Evolutionary conservation across 345 rosid genomes (phyloP).

Genomic region (Bruguiera parviflora): DNA sequence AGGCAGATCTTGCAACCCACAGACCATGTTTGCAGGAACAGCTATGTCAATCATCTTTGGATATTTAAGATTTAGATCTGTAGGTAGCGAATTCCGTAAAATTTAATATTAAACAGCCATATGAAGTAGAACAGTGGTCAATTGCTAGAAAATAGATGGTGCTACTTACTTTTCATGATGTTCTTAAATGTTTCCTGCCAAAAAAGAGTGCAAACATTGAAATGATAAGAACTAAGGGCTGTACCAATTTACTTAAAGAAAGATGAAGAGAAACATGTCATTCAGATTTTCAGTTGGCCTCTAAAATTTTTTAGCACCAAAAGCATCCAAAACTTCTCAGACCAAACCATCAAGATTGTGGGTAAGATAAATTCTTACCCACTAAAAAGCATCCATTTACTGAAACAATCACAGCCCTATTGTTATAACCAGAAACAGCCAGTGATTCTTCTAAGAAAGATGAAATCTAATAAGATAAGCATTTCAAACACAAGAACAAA

Average conservation of each 20-base stretch:
- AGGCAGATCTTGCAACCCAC: conserved; percentile 73
- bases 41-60: conserved; percentile 91
- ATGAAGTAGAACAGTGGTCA: not conserved
- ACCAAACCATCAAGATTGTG: too few relatives aligned
- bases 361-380: too few relatives aligned
- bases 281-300: too few relatives aligned
- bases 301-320: too few relatives aligned
- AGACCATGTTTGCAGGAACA: conserved; percentile 79
- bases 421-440: too few relatives aligned
- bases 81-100: not conserved
- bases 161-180: conserved; percentile 78
- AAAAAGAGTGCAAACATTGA: not conserved
- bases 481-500: not conserved
- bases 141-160: not conserved
- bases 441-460: too few relatives aligned
- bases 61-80: conserved; percentile 78
- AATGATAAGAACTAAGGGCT: not conserved
- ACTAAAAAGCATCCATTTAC: too few relatives aligned
- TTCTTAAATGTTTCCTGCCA: conserved; percentile 72
- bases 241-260: not conserved
- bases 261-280: too few relatives aligned
- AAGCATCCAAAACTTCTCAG: too few relatives aligned
- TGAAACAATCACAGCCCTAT: too few relatives aligned
- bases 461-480: not conserved
- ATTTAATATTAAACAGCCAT: not conserved